Percentiles rank a stretch among this genome's conserved stretches.
Conservation (phyloP, 129 eudicot genomes). For the Smallanthus sonchifolius region DNA sequence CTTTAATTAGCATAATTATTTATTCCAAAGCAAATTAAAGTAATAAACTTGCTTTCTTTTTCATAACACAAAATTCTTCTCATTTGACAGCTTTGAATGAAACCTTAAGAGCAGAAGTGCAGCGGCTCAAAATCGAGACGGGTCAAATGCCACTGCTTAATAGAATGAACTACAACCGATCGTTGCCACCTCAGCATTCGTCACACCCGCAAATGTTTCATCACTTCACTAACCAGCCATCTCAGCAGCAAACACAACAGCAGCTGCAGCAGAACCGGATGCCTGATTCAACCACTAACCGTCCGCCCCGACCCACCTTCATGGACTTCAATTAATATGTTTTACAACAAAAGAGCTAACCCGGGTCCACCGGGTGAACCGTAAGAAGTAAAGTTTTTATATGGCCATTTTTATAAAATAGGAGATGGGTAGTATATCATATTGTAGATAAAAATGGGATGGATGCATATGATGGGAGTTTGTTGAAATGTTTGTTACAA, state of each 20-base stretch:
- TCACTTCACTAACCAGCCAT: slow-evolving; percentile 33
- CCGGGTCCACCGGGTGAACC: neutral
- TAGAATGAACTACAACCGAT: slow-evolving; percentile 47
- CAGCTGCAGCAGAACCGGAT: slow-evolving; percentile 46
- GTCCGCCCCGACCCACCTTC: slow-evolving; percentile 52
- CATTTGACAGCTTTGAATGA: slow-evolving; percentile 66
- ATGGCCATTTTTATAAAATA: slow-evolving; percentile 10
- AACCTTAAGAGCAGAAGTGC: slow-evolving; percentile 78
- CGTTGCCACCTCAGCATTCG: slow-evolving; percentile 42
- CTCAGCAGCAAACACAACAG: slow-evolving; percentile 42
- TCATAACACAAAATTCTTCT: neutral
- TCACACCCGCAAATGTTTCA: slow-evolving; percentile 34
- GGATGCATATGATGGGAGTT: slow-evolving; percentile 5
- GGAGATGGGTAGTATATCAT: slow-evolving; percentile 15
- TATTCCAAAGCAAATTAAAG: neutral
- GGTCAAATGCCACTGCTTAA: slow-evolving; percentile 64
- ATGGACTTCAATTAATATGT: slow-evolving; percentile 48
- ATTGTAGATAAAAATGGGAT: slow-evolving; percentile 25
- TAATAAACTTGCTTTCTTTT: too few relatives aligned
- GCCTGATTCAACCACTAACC: slow-evolving; percentile 33
- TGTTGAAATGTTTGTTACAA: slow-evolving; percentile 13
- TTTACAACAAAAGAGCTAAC: slow-evolving; percentile 6
- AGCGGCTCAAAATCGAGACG: slow-evolving; percentile 71
- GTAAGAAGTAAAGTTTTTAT: slow-evolving; percentile 2
- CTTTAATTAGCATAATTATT: neutral